Base-by-base conservation (phyloP, 441 rosid species). In the Euphorbia schlechtendalii region DNA sequence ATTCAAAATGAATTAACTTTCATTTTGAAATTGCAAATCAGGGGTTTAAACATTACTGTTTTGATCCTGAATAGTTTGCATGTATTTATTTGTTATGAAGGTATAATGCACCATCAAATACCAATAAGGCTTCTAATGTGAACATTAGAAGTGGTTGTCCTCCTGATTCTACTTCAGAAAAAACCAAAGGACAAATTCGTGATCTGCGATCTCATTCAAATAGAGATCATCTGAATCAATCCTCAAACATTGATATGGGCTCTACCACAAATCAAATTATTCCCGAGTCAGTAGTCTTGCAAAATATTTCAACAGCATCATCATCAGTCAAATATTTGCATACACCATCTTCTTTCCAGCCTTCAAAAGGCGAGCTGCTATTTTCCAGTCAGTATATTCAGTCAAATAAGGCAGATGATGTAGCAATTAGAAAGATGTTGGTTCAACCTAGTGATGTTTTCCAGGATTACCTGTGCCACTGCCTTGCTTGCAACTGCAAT, bases 171-270 rank as follows among this genome's bases (percentile, higher is more conserved):
- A 54, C 77, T 57, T 68, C 72, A 28, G 81, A 67, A 64, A 72
- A 71, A 60, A 46, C 66, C 22, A 81, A 71, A 69, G 79, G 74
- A 69, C 41, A 72, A 20, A 69, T 45, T 18, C 65, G 61, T 51
- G 63, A 81, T 43, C 28, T 70, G 55, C 77, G 36, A 56, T 81
- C 77, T 63, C 73, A 66, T 51, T 81, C 82, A 56, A 71, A 54
- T 66, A 63, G 66, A 46, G 72, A 81, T 55, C 77, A 69, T 55
- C 83, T 73, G 64, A 78, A 71, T 74, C 92, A 71, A 54, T 70
- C 66, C 61, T 86, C 82, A 61, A 82, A 81, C 69, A 67, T 80
- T 61, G 88, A 82, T 63, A 75, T 73, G 75, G 84, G 73, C 57
- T 82, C 82, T 48, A 72, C 82, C 14, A 78, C 80, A 56, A 81